Base-by-base conservation (phyloP, 192 early-diverging fungal genomes). In the Funneliformis mosseae region DNA sequence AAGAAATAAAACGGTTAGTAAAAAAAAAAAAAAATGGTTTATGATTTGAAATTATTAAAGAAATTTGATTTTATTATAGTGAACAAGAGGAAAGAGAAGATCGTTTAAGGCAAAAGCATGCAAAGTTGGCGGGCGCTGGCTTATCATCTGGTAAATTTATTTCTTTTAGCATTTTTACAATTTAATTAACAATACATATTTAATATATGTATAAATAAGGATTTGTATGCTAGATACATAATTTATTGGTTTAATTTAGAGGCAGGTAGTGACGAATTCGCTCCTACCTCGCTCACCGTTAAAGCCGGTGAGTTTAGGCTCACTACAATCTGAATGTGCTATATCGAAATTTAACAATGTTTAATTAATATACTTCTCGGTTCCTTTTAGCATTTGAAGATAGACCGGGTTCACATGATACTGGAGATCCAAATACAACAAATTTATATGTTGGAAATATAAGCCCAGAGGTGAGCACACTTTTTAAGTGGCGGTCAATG, bases 401-500 rank as follows among this genome's bases (percentile, higher is more conserved):
- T 48, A 80, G 69, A 18, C 71, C 77, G 8, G 91, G 90, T n/a
- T 92, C 92, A 21, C 90, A 92, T 77, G 93, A 95, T 80, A 89
- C 87, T 5, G 94, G 93, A 11, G 93, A 95, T 81, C 88, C 88
- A 8, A 80, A 79, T 12, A 94, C 94, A 16, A 97, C 96, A 16
- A 98, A 98, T 78, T 83, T 98, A 27, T 95, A 93, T 77, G 87
- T 98, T 55, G 90, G 92, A 61, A 95, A 96, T 76, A 83, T 98
- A 74, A 91, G 91, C 74, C 93, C 94, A 0, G 82, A 87, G 0
- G 86, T 84, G 80, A 59, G 10, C 5, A n/a, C 21, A 21, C 5
- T 55, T 55, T 45, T 45, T 9, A 45, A 45, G 18, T 55, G 50
- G 14, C 16, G 50, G 50, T 18, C 5, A 33, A 33, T 33, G 0